Evolutionary conservation across 106 monocot species (phyloP).

Genomic region (Platanthera guangdongensis): DNA sequence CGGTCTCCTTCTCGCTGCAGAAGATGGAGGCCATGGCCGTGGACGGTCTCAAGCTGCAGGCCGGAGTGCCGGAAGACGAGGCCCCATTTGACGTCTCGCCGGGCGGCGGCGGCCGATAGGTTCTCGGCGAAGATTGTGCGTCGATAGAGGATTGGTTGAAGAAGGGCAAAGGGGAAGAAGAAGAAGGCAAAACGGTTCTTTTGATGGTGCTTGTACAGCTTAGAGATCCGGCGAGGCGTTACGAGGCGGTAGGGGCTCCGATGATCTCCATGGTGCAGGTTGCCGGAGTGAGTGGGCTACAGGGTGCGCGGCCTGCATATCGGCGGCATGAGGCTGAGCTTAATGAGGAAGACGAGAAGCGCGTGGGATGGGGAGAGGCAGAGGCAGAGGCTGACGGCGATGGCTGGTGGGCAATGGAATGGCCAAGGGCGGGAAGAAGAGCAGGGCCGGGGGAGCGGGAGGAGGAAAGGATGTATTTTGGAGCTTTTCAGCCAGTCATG

Average conservation of each 20-base stretch:
- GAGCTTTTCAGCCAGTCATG: slow-evolving; percentile 81
- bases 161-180: background rate
- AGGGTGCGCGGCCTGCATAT: slow-evolving; percentile 62
- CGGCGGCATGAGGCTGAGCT: slow-evolving; percentile 48
- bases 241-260: slow-evolving; percentile 63
- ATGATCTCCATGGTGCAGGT: slow-evolving; percentile 55
- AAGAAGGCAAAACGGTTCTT: slow-evolving; percentile 14
- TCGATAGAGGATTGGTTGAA: slow-evolving; percentile 34
- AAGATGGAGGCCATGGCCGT: slow-evolving; percentile 70
- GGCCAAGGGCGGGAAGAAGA: slow-evolving; percentile 22
- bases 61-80: slow-evolving; percentile 52
- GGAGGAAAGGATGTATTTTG: slow-evolving; percentile 35
- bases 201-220: slow-evolving; percentile 50
- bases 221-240: slow-evolving; percentile 65
- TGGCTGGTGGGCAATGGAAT: slow-evolving; percentile 71
- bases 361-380: slow-evolving; percentile 61
- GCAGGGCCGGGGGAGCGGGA: background rate
- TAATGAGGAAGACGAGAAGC: slow-evolving; percentile 20
- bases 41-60: slow-evolving; percentile 63
- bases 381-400: slow-evolving; percentile 67
- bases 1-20: slow-evolving; percentile 50
- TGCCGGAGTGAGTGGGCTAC: slow-evolving; percentile 15
- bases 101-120: background rate
- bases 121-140: slow-evolving; percentile 25
- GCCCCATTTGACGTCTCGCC: slow-evolving; percentile 62